Evolutionary conservation across 2,329 filamentous ascomycete species (phyloP), one percentile per base, ranked within the genome.

Genomic region (Sarocladium strictum): DNA sequence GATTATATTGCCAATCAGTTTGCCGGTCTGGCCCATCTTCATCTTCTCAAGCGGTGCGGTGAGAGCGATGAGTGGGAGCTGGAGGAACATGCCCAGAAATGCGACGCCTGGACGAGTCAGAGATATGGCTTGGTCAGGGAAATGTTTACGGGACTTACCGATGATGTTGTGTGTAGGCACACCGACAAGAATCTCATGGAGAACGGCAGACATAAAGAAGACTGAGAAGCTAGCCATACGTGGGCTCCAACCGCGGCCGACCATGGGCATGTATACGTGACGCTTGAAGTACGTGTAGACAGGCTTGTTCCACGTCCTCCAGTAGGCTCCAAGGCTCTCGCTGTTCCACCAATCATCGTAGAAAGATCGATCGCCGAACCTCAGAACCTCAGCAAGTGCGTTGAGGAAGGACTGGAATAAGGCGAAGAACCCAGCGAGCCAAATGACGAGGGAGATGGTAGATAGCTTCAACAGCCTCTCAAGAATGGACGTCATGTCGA

Each of bases 311-410:
- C 94, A 99, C 1, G 87, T 89, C 21, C 92, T 85, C 93, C 93
- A 97, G 75, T 99, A 99, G 3, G 80, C 81, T 32, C 92, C 89
- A 6, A 97, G 77, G 60, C 86, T 91, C 54, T 86, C 85, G 59
- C 86, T 90, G 66, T 99, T 99, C 94, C 94, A 99, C 94, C 94
- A 99, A 65, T 96, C 91, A 35, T 89, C 87, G 69, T 99, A 99
- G 69, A 99, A 99, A 53, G 92, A 88, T 27, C 94, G 83, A 68
- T 99, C 94, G 17, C 87, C 94, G 64, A 99, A 99, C 41, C 82
- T 80, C 76, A 90, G 87, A 12, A 97, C 75, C 69, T 99, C 94
- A 3, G 93, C 93, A 19, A 97, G 76, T 0, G 90, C 90, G 65
- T 99, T 99, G 51, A 99, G 76, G 58, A 89, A 86, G 1, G 89